These are phyloP conservation scores for Myrmaecium sp. DNA, from an alignment of 2,329 filamentous ascomycete genomes.

Conservation along the genomic window DNA sequence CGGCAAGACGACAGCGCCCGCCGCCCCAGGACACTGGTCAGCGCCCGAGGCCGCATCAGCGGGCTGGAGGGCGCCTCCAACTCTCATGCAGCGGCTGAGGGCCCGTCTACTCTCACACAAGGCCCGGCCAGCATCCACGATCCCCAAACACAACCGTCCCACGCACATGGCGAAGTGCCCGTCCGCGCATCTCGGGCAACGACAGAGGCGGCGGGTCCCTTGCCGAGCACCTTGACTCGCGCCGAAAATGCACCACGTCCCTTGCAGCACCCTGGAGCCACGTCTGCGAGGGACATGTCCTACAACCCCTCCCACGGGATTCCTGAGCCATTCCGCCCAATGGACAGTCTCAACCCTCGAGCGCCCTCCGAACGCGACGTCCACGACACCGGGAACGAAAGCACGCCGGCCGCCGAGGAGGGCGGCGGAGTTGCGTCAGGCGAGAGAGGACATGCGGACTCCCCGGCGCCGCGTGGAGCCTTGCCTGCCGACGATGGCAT, in stretches of 20 bases:
- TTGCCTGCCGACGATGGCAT: slow-evolving; percentile 35
- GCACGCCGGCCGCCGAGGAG: slow-evolving; percentile 6
- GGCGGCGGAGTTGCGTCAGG: slow-evolving; percentile 1
- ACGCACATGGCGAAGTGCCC: too few relatives aligned
- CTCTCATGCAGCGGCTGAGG: too few relatives aligned
- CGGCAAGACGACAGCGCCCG: slow-evolving; percentile 4
- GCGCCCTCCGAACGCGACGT: slow-evolving; percentile 1
- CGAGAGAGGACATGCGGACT: slow-evolving; percentile 9
- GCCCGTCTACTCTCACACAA: too few relatives aligned
- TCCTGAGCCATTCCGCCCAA: slow-evolving; percentile 12
- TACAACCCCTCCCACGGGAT: slow-evolving; percentile 14
- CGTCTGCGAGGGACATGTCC: slow-evolving; percentile 13
- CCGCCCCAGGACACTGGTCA: too few relatives aligned
- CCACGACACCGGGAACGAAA: slow-evolving; percentile 3
- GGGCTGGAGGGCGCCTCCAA: background rate
- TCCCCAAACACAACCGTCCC: too few relatives aligned
- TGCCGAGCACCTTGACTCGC: too few relatives aligned
- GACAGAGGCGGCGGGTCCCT: too few relatives aligned
- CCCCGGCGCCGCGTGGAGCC: slow-evolving; percentile 14
- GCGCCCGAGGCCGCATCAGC: slow-evolving; percentile 6
- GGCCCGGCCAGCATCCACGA: too few relatives aligned
- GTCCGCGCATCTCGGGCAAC: too few relatives aligned
- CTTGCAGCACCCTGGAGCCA: slow-evolving; percentile 10
- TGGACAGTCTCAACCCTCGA: slow-evolving; percentile 5
- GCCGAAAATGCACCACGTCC: slow-evolving; percentile 2